A percentile compares a stretch with the other conserved stretches of the same genome.
These are phyloP conservation scores for Fusarium ramigenum DNA, from an alignment of 2,329 filamentous ascomycete species.

Conservation along the genomic window DNA sequence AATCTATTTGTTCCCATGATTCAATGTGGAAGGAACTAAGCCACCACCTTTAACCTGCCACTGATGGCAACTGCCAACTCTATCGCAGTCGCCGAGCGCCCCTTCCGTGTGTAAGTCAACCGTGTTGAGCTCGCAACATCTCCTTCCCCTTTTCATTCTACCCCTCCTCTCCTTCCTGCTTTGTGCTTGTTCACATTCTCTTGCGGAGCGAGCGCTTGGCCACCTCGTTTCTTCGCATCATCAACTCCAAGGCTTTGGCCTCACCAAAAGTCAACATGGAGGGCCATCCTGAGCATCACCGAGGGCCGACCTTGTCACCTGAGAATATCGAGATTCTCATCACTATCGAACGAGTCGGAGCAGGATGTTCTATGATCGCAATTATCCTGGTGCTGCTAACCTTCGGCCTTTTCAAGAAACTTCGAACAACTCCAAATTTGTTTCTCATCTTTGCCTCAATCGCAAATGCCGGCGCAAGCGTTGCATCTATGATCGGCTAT, in stretches of 20 bases:
- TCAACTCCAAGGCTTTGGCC: not conserved
- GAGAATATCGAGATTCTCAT: conserved; percentile 57
- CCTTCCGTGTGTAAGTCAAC: not conserved
- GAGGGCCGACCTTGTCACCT: conserved; percentile 41
- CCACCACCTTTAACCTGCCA: conserved; percentile 21
- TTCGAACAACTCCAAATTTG: conserved; percentile 66
- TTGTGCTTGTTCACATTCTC: not conserved
- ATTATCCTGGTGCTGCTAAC: conserved; percentile 60
- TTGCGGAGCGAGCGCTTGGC: not conserved
- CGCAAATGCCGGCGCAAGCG: conserved; percentile 62
- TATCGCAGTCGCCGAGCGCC: conserved; percentile 10
- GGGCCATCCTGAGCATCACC: not conserved
- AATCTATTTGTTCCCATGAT: not conserved
- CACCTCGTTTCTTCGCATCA: not conserved
- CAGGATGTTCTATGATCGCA: conserved; percentile 62
- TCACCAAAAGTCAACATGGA: conserved; percentile 24
- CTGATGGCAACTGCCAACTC: conserved; percentile 32
- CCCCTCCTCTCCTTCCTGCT: not conserved
- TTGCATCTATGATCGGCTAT: conserved; percentile 76
- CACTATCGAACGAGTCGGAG: conserved; percentile 62
- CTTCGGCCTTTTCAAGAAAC: conserved; percentile 59
- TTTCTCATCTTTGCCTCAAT: conserved; percentile 53
- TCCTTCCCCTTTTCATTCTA: not conserved
- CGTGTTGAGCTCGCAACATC: not conserved
- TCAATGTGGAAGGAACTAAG: conserved; percentile 2